These are phyloP conservation scores for Phaseolus lunatus DNA, from an alignment of 306 rosid species.

Conservation along the genomic window DNA sequence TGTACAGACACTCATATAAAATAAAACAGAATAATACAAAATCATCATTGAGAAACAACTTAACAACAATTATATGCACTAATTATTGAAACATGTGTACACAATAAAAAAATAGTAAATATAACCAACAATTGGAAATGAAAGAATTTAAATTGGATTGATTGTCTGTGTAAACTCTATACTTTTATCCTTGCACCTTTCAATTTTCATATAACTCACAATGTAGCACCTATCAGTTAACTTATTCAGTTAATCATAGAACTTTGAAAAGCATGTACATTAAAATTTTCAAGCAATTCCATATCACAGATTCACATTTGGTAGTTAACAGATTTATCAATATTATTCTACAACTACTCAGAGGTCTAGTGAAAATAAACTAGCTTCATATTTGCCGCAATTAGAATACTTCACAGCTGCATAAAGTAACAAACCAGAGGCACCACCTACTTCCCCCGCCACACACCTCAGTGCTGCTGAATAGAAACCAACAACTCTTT, in stretches of 20 bases:
- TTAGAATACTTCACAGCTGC: constrained; percentile 3
- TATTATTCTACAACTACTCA: constrained; percentile 13
- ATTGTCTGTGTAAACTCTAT: not conserved
- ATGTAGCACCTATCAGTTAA: not conserved
- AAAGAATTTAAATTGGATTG: constrained; percentile 24
- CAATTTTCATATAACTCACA: constrained; percentile 2
- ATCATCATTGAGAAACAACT: not conserved
- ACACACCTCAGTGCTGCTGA: not conserved
- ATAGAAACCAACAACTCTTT: constrained; percentile 24
- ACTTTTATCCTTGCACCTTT: not conserved
- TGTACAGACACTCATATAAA: constrained; percentile 2
- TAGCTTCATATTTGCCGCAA: constrained; percentile 36
- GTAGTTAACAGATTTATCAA: constrained; percentile 18
- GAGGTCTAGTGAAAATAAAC: constrained; percentile 21
- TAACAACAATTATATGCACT: not conserved
- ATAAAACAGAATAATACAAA: constrained; percentile 18
- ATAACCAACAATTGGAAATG: not conserved
- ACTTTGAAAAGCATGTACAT: not conserved
- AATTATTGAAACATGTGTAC: constrained; percentile 11
- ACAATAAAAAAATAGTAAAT: constrained; percentile 4
- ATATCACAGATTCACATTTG: constrained; percentile 21
- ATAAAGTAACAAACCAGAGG: constrained; percentile 28
- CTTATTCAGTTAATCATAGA: constrained; percentile 1
- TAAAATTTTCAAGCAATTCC: constrained; percentile 15
- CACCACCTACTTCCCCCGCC: constrained; percentile 5